Conservation (phyloP, 441 rosid genomes). For the Metrosideros polymorpha region DNA sequence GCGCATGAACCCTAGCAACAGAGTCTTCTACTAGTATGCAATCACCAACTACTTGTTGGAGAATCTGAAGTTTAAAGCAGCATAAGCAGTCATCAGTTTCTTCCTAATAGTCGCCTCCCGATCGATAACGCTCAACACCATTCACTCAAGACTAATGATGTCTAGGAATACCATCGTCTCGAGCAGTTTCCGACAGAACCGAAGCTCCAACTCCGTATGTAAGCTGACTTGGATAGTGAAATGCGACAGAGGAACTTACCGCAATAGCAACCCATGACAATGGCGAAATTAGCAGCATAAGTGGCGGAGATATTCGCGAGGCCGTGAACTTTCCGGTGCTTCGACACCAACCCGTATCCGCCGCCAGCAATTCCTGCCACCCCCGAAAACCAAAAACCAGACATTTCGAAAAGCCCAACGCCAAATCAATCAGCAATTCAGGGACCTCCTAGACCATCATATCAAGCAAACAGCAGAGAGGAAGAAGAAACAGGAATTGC, state of each 20-base stretch:
- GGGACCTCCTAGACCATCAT: not conserved
- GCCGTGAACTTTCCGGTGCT: slow-evolving; percentile 49
- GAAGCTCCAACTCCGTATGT: not conserved
- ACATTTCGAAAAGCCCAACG: not conserved
- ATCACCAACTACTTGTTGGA: not conserved
- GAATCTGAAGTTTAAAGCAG: not conserved
- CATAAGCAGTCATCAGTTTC: not conserved
- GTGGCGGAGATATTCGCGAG: slow-evolving; percentile 47
- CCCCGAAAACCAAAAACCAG: not conserved
- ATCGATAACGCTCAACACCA: not conserved
- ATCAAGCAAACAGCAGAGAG: not conserved
- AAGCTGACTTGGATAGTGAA: not conserved
- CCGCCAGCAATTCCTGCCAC: slow-evolving; percentile 55
- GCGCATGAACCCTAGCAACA: not conserved
- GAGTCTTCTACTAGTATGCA: not conserved
- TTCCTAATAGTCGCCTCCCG: not conserved
- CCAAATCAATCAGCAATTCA: not conserved
- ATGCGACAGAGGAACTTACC: slow-evolving; percentile 30
- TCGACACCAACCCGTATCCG: slow-evolving; percentile 63
- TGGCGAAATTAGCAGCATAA: slow-evolving; percentile 62
- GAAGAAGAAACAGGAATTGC: not conserved
- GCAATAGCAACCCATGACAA: slow-evolving; percentile 72
- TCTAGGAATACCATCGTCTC: not conserved
- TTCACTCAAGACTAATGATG: not conserved
- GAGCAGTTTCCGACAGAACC: not conserved